Conservation (phyloP, 495 filamentous ascomycete genomes). For the Hypomontagnella monticulosa region DNA sequence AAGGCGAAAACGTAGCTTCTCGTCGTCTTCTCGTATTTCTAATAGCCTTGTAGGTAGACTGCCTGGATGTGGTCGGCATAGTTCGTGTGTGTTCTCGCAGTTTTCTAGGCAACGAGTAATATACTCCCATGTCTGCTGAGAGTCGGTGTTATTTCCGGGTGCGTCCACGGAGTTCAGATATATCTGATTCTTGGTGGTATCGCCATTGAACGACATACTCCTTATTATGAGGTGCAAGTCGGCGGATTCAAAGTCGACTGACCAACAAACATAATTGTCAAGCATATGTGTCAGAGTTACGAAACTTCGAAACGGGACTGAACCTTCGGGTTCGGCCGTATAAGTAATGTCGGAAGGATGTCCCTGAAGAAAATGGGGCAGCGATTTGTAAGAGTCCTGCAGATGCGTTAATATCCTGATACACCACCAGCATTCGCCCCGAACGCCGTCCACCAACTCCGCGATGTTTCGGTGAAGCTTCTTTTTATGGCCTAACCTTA, state of each 20-base stretch:
- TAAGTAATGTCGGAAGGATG: constrained; percentile 2
- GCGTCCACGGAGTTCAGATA: background rate
- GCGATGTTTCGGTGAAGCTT: background rate
- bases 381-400: background rate
- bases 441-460: background rate
- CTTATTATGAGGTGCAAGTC: too few species aligned
- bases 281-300: too few species aligned
- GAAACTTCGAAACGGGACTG: constrained; percentile 1
- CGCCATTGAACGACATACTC: too few species aligned
- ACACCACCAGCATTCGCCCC: constrained; percentile 12
- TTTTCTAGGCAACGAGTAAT: constrained; percentile 3
- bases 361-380: background rate
- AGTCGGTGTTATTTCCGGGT: background rate
- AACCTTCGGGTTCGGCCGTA: background rate
- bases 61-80: background rate
- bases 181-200: too few species aligned
- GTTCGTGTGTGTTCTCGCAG: background rate
- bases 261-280: too few species aligned
- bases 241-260: too few species aligned
- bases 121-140: constrained; percentile 7
- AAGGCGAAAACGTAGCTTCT: background rate
- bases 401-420: constrained; percentile 1
- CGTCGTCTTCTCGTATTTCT: background rate
- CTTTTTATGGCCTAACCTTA: background rate
- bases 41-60: background rate